Conservation (phyloP, 257 asterid species). For the Lycium barbarum region DNA sequence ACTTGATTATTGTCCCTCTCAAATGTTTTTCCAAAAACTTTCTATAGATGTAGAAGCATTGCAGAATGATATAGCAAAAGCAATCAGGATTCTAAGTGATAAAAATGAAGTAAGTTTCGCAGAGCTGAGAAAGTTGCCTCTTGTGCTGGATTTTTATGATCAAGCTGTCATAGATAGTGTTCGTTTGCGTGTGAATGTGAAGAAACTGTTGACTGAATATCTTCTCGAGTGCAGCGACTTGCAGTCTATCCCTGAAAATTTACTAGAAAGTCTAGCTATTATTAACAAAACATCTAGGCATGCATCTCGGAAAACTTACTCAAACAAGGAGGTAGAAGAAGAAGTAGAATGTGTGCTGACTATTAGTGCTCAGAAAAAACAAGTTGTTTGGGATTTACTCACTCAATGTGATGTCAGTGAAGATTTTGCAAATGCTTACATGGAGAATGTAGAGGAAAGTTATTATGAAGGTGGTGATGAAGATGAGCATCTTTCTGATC, state of each 20-base stretch:
- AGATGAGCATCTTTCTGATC: constrained; percentile 36
- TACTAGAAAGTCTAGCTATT: constrained; percentile 53
- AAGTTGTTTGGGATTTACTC: constrained; percentile 60
- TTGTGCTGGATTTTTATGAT: constrained; percentile 49
- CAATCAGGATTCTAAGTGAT: constrained; percentile 51
- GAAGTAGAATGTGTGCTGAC: constrained; percentile 65
- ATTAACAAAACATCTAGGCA: constrained; percentile 50
- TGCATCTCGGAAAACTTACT: constrained; percentile 37
- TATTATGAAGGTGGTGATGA: constrained; percentile 42
- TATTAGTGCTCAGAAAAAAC: constrained; percentile 85
- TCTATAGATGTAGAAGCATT: constrained; percentile 71
- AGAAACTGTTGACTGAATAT: constrained; percentile 66
- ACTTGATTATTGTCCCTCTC: constrained; percentile 43
- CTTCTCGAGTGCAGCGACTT: constrained; percentile 81
- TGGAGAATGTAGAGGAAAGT: constrained; percentile 59
- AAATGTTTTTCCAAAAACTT: constrained; percentile 53
- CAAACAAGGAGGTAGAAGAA: constrained; percentile 52
- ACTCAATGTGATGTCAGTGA: constrained; percentile 60
- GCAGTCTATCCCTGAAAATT: constrained; percentile 61
- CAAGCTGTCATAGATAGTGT: constrained; percentile 42
- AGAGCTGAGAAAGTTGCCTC: constrained; percentile 55
- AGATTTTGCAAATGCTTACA: constrained; percentile 68
- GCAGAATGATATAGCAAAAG: constrained; percentile 72
- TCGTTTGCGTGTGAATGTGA: constrained; percentile 55
- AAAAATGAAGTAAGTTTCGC: constrained; percentile 42